Base-by-base conservation (phyloP, 345 rosid species). In the Balakata baccata region DNA sequence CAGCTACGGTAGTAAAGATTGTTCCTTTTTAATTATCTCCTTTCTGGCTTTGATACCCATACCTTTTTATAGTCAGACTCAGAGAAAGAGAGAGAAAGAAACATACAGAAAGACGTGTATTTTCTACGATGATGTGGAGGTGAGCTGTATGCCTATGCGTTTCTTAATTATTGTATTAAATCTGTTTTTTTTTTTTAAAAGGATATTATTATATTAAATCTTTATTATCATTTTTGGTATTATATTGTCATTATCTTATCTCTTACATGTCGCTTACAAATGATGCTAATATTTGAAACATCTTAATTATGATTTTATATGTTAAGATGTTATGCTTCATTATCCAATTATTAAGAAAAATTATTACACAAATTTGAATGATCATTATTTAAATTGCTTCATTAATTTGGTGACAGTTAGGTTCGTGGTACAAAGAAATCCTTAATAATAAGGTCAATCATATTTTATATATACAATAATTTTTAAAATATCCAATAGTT, bases 351-450 rank as follows among this genome's bases (percentile, higher is more conserved):
- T 29, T 29, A 29, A 29, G 34, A 29, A 29, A 29, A 29, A 29
- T 29, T 29, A 1, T 29, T 29, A 29, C 34, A 1, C 34, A 29
- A 29, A 29, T 29, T 29, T 57, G 29, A 51, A 20, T 54, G 11
- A 54, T 49, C 52, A 25, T 22, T 51, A 46, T 47, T 45, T 12
- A 59, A 59, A 54, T n/a, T 52, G 39, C 25, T 38, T 47, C 56
- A 53, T 56, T 25, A 63, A 54, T 62, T 78, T 50, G 82, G 54
- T 64, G 82, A 72, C 74, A 66, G 69, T 22, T 49, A 20, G 66
- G 58, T 22, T 60, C 58, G 7, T 52, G 13, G 20, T 20, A 43
- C 14, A 43, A 38, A 64, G 20, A 5, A 66, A 18, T 20, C 51
- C 66, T 52, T 43, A 20, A 66, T 61, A 25, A 53, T 62, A 41